Percentiles rank a stretch among this genome's conserved stretches.
Evolutionary conservation across 1,284 basidiomycete species (phyloP).

Genomic region (Fomitopsis betulina): DNA sequence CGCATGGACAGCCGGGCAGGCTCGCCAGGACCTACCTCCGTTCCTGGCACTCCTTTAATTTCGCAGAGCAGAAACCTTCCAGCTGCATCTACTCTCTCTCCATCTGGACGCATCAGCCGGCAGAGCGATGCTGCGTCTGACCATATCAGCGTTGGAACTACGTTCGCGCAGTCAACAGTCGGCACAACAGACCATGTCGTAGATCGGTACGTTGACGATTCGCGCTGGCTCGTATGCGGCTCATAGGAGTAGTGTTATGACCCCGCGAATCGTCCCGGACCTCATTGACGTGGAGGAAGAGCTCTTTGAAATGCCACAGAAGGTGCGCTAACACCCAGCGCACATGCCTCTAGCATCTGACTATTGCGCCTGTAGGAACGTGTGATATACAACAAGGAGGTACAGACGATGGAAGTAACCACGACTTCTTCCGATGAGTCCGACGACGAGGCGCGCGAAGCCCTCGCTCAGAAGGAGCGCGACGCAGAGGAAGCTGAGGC

Average conservation of each 20-base stretch:
- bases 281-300: slow-evolving; percentile 85
- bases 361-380: slow-evolving; percentile 49
- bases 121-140: slow-evolving; percentile 62
- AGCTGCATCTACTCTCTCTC: slow-evolving; percentile 39
- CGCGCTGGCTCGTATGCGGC: background rate
- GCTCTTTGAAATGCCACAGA: slow-evolving; percentile 84
- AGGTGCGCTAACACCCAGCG: slow-evolving; percentile 40
- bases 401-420: slow-evolving; percentile 79
- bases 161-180: slow-evolving; percentile 43
- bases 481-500: slow-evolving; percentile 60
- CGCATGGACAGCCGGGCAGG: slow-evolving; percentile 46
- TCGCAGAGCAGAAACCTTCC: slow-evolving; percentile 37
- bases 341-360: background rate
- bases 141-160: slow-evolving; percentile 40
- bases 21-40: slow-evolving; percentile 56
- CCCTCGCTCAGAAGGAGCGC: slow-evolving; percentile 58
- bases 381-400: slow-evolving; percentile 92
- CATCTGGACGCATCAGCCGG: slow-evolving; percentile 59
- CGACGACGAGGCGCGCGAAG: slow-evolving; percentile 71
- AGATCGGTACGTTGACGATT: slow-evolving; percentile 46
- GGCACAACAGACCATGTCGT: slow-evolving; percentile 62
- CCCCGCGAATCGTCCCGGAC: slow-evolving; percentile 64
- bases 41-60: slow-evolving; percentile 67
- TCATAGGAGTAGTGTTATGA: slow-evolving; percentile 46
- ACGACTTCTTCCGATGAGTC: slow-evolving; percentile 39